A percentile compares a stretch with the other conserved stretches of the same genome.
These are phyloP conservation scores for Suhomyces tanzawaensis DNA, from an alignment of 805 yeast species.

Conservation along the genomic window DNA sequence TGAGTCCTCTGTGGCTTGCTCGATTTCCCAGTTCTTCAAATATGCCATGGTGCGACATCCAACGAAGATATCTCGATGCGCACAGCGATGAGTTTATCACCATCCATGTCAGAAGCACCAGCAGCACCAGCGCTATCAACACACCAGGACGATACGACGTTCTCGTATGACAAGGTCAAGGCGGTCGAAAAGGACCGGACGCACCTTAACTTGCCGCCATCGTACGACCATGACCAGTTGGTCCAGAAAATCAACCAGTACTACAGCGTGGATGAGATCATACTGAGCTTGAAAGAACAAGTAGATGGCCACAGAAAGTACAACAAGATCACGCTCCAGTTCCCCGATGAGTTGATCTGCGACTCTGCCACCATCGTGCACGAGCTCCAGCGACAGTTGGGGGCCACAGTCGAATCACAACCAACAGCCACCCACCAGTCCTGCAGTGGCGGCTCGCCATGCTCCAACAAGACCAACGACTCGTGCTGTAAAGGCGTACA, in stretches of 20 bases:
- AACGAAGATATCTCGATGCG: too few relatives aligned
- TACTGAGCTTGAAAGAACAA: slow-evolving; percentile 30
- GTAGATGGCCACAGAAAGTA: slow-evolving; percentile 30
- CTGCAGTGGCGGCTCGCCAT: not conserved
- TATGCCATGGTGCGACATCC: too few relatives aligned
- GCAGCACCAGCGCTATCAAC: slow-evolving; percentile 65
- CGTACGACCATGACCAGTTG: slow-evolving; percentile 16
- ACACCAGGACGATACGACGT: slow-evolving; percentile 60
- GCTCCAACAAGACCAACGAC: not conserved
- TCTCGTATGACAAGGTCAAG: slow-evolving; percentile 45
- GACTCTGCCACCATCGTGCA: slow-evolving; percentile 76
- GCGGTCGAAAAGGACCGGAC: slow-evolving; percentile 18
- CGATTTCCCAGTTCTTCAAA: too few relatives aligned
- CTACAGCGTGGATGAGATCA: slow-evolving; percentile 54
- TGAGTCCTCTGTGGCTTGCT: too few relatives aligned
- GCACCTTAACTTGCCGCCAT: slow-evolving; percentile 24
- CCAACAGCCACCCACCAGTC: not conserved
- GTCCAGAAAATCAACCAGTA: slow-evolving; percentile 43
- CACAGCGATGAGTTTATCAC: too few relatives aligned
- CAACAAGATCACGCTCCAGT: slow-evolving; percentile 73
- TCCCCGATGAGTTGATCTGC: slow-evolving; percentile 76
- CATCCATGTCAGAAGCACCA: too few relatives aligned
- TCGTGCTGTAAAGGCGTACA: too few relatives aligned
- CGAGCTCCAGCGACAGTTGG: slow-evolving; percentile 43
- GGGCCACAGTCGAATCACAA: not conserved